Conservation (phyloP, 371 early-diverging fungal species). For the Blastocladiella emersonii region DNA sequence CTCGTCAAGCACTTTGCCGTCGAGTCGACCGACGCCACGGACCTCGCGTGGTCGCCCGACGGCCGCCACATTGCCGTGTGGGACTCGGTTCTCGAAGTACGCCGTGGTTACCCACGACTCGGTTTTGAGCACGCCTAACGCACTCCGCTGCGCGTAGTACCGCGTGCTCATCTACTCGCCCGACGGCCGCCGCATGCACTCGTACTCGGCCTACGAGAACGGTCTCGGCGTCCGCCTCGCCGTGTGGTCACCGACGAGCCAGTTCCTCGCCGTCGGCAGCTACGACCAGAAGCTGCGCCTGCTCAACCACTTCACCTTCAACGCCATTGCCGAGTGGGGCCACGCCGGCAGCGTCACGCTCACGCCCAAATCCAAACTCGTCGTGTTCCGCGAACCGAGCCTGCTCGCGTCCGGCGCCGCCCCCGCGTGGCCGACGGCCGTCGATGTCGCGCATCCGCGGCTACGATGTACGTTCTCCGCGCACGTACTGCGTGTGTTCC, state of each 20-base stretch:
- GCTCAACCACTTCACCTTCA: conserved; percentile 34
- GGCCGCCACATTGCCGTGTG: conserved; percentile 57
- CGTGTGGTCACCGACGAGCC: conserved; percentile 56
- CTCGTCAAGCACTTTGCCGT: conserved; percentile 46
- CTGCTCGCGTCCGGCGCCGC: background rate
- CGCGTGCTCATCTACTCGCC: conserved; percentile 46
- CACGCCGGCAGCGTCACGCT: conserved; percentile 16
- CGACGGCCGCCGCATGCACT: conserved; percentile 41
- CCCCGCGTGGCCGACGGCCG: background rate
- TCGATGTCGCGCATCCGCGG: background rate
- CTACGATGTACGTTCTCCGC: background rate
- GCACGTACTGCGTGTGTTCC: no score
- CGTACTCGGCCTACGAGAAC: conserved; percentile 37
- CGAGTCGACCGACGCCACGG: conserved; percentile 50
- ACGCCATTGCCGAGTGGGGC: conserved; percentile 25
- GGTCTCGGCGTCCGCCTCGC: conserved; percentile 57
- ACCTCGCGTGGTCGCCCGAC: conserved; percentile 71
- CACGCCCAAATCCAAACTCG: conserved; percentile 15
- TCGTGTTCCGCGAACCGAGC: conserved; percentile 16
- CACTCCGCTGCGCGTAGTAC: no score
- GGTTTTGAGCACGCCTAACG: no score
- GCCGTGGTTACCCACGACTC: conserved; percentile 17
- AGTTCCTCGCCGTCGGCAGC: conserved; percentile 62
- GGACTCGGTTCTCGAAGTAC: conserved; percentile 37
- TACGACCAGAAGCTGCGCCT: conserved; percentile 53